A percentile compares a stretch with the other conserved stretches of the same genome.
Evolutionary conservation across 441 rosid genomes (phyloP).

Genomic region (Rhodomyrtus psidioides): DNA sequence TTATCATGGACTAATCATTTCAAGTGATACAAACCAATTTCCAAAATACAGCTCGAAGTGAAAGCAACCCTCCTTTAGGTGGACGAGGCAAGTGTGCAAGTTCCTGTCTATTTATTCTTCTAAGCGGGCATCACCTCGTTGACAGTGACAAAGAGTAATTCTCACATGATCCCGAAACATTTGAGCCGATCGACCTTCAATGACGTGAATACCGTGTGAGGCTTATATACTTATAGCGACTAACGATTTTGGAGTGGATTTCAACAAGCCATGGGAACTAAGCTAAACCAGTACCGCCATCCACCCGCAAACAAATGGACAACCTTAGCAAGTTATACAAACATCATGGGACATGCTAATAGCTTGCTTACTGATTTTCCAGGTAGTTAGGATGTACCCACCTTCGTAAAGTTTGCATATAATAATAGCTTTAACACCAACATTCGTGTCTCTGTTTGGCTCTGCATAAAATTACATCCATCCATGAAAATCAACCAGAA

Average conservation of each 20-base stretch:
- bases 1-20: no score
- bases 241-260: neutral
- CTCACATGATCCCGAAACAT: neutral
- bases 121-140: neutral
- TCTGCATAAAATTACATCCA: neutral
- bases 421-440: neutral
- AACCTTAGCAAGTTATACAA: neutral
- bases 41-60: no score
- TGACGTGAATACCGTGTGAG: neutral
- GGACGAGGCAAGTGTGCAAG: neutral
- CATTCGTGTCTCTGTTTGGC: neutral
- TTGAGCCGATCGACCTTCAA: neutral
- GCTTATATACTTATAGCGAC: neutral
- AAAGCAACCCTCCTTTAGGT: no score
- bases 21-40: no score
- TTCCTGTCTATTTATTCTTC: neutral
- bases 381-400: neutral
- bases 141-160: neutral
- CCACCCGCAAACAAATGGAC: neutral
- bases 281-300: neutral
- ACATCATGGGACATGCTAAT: neutral
- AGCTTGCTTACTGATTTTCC: neutral
- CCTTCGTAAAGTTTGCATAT: neutral
- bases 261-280: neutral
- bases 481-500: neutral